phyloP scores from a whole-genome alignment of 148 eudicot species.

The Heliosperma pusillum region DNA sequence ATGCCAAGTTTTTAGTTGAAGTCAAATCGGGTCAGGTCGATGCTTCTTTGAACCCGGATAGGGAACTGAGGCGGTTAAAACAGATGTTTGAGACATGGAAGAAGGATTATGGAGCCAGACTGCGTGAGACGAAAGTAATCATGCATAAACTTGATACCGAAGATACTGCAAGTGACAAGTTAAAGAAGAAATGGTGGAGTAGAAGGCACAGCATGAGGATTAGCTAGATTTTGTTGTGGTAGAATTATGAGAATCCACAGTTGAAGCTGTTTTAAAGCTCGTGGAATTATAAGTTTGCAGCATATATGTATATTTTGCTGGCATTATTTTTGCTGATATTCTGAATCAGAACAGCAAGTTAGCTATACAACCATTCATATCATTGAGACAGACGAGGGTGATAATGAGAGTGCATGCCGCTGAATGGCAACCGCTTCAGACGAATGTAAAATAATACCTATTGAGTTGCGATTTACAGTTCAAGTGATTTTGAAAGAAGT shows the following conservation, averaged over 20 bases:
- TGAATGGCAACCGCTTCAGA: neutral
- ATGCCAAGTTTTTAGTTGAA: constrained; percentile 89
- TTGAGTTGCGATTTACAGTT: too few relatives aligned
- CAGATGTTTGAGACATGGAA: constrained; percentile 94
- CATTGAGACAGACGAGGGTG: neutral
- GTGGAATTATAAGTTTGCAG: neutral
- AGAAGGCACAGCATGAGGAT: constrained; percentile 73
- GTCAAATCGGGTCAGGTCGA: constrained; percentile 87
- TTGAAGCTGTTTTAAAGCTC: neutral
- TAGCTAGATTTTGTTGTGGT: constrained; percentile 19
- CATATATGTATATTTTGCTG: neutral
- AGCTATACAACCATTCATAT: neutral
- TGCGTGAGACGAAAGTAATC: constrained; percentile 84
- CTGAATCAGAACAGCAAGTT: neutral
- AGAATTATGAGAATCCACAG: neutral
- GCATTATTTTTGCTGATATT: neutral
- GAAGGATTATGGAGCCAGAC: constrained; percentile 77
- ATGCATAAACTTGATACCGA: constrained; percentile 71
- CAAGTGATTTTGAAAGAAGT: neutral
- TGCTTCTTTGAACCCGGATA: constrained; percentile 72
- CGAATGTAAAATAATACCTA: neutral
- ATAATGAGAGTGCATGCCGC: neutral
- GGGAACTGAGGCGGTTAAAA: constrained; percentile 73
- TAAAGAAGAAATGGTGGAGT: constrained; percentile 88
- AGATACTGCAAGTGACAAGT: constrained; percentile 48